phyloP scores from a whole-genome alignment of 495 filamentous ascomycete genomes.

The Chaetomium fimeti region DNA sequence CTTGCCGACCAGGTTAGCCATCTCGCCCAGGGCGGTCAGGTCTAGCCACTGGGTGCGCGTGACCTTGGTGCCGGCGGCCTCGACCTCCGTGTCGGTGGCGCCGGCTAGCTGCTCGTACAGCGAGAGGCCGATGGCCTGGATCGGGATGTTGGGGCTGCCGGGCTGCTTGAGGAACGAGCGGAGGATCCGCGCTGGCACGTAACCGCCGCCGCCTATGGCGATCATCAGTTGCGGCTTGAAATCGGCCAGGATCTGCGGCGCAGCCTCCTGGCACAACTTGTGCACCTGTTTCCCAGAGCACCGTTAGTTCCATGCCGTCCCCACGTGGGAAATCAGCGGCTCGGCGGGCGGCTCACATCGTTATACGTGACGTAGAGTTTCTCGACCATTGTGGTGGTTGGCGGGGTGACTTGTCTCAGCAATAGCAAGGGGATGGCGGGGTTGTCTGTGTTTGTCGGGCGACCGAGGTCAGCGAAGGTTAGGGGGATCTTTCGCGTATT shows the following conservation, averaged over 20 bases:
- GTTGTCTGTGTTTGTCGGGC: not conserved
- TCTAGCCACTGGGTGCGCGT: conserved; percentile 99
- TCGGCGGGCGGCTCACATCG: conserved; percentile 59
- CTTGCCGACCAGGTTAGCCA: conserved; percentile 92
- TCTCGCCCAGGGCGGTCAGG: conserved; percentile 76
- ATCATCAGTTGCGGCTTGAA: conserved; percentile 96
- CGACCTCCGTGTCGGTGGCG: conserved; percentile 54
- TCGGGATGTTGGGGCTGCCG: conserved; percentile 90
- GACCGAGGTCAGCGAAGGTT: not conserved
- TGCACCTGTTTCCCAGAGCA: conserved; percentile 65
- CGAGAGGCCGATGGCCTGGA: conserved; percentile 97
- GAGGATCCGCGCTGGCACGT: conserved; percentile 94
- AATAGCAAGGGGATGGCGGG: not conserved
- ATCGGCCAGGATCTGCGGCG: conserved; percentile 72
- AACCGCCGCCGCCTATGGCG: conserved; percentile 96
- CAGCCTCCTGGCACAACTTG: conserved; percentile 88
- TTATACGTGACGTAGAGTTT: conserved; percentile 96
- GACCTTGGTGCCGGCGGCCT: conserved; percentile 84
- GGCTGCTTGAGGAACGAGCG: conserved; percentile 94
- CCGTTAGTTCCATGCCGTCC: conserved; percentile 4
- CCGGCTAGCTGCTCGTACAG: conserved; percentile 82
- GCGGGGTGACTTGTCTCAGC: conserved; percentile 13
- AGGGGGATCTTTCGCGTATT: not conserved
- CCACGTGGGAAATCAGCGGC: not conserved
- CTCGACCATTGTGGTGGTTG: conserved; percentile 63